Evolutionary conservation across 73 alveolate genomes (phyloP), one percentile per base, ranked within the genome.

Genomic region (Symbiodinium pilosum): DNA sequence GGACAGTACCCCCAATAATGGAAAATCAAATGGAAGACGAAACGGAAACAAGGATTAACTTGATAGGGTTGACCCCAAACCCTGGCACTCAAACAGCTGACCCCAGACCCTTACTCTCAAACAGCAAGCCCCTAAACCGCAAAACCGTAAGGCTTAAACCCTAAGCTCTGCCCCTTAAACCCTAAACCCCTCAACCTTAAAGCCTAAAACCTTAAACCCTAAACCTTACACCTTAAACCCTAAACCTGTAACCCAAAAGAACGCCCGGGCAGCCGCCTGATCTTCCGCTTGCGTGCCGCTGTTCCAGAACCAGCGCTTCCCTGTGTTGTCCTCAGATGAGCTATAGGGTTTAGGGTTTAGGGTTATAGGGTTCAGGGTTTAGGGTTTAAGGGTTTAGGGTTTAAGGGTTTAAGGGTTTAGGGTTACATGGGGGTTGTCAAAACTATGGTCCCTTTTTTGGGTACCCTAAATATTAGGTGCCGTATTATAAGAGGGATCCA

Each of bases 281-380:
- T 89, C 95, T 21, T 26, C 43, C 8, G 95, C 95, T 30, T 84
- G 86, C 26, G 86, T 40, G 26, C 95, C 95, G 32, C 43, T 24
- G 73, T 89, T 89, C 95, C 95, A 89, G 43, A 64, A 64, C 95
- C 95, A 89, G 73, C 95, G 95, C 86, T 89, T 84, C 39, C 95
- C 95, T 9, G 95, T 39, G 95, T 89, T 89, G 87, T 89, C 95
- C 71, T 54, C n/a, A 54, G 71, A 1, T 52, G 21, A 5, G 69
- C n/a, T 52, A 18, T 52, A 52, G 69, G 69, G 69, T 52, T 52
- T 52, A 52, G 69, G 69, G 69, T 52, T 4, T 52, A 52, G 69
- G 69, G 69, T 52, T 52, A 18, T 18, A 28, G 69, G 69, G 3
- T 52, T 52, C 7, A 47, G 64, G 64, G 24, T 47, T 47, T 47